phyloP scores from a whole-genome alignment of 805 yeast genomes.

The Teunomyces atbi region DNA sequence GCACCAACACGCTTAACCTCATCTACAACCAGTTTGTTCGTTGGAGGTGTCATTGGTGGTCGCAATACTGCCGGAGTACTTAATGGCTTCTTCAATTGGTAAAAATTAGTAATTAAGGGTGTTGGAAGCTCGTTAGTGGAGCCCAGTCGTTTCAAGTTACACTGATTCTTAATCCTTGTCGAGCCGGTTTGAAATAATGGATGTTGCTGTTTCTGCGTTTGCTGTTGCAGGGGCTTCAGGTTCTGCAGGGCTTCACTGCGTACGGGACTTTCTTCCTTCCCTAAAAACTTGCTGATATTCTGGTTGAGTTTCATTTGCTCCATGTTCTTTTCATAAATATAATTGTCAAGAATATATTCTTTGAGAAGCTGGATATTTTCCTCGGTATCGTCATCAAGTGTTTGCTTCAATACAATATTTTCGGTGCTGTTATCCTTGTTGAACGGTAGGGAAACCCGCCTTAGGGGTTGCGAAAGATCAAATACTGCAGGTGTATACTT shows the following conservation, averaged over 20 bases:
- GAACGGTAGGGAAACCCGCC: conserved; percentile 31
- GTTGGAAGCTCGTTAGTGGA: neutral
- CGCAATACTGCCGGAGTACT: conserved; percentile 54
- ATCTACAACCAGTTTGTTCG: neutral
- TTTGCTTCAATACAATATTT: neutral
- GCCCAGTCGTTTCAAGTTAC: neutral
- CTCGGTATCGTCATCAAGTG: conserved; percentile 4
- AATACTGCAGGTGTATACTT: conserved; percentile 46
- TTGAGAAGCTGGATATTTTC: conserved; percentile 11
- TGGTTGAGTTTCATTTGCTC: conserved; percentile 10
- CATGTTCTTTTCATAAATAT: conserved; percentile 14
- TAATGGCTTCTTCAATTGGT: conserved; percentile 46
- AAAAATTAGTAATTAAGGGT: conserved; percentile 17
- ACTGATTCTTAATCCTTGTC: conserved; percentile 5
- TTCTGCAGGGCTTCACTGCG: neutral
- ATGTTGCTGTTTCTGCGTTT: conserved; percentile 2
- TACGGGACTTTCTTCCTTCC: neutral
- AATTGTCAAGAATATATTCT: conserved; percentile 14
- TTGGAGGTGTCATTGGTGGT: conserved; percentile 20
- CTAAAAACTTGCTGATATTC: conserved; percentile 5
- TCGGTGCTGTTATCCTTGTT: conserved; percentile 2
- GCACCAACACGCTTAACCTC: neutral
- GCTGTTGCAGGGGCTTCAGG: neutral
- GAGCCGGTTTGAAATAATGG: conserved; percentile 5
- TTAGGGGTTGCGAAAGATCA: conserved; percentile 41